Base-by-base conservation (phyloP, 2,329 filamentous ascomycete genomes). In the Tolypocladium guangdongense region DNA sequence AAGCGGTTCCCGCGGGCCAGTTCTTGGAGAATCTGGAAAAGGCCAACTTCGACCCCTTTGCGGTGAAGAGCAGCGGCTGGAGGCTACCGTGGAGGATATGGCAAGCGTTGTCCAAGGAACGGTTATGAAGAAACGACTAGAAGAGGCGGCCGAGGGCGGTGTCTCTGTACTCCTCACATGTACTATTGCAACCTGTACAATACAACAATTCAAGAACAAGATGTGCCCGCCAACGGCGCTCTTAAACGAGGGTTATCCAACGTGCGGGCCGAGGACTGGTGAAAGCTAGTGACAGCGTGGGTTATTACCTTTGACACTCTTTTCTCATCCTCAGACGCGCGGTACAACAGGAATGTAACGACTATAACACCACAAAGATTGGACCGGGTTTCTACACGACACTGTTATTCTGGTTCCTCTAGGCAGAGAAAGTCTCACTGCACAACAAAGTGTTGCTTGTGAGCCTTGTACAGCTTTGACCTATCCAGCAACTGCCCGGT, bases 41-140 rank as follows among this genome's bases (percentile, higher is more conserved):
- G 59, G 78, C 80, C 6, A 86, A 97, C 66, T 99, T 99, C 66
- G 87, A 99, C 67, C 77, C 80, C 61, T 97, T 71, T 83, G 87
- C 71, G 63, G 84, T 74, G 66, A 82, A 56, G 76, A 80, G 67
- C 69, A 61, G 63, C 20, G 81, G 66, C 58, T 97, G 93, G 93
- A 91, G 82, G 64, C 69, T 97, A 56, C 90, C 93, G 0, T 96
- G 88, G 84, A 87, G 81, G 56, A 68, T 83, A 20, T 83, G 78
- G 77, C 73, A 75, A 52, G 72, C 78, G 3, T 60, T 76, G 12
- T 77, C 71, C n/a, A 75, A 72, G 30, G 67, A 76, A 47, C 68
- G 71, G 56, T 69, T 82, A 60, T 82, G 60, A 63, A 58, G 51
- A 56, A 59, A 32, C 39, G 38, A 22, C 16, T 32, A 22, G 30